phyloP scores from a whole-genome alignment of 169 alveolate genomes.

The Ichthyophthirius multifiliis region DNA sequence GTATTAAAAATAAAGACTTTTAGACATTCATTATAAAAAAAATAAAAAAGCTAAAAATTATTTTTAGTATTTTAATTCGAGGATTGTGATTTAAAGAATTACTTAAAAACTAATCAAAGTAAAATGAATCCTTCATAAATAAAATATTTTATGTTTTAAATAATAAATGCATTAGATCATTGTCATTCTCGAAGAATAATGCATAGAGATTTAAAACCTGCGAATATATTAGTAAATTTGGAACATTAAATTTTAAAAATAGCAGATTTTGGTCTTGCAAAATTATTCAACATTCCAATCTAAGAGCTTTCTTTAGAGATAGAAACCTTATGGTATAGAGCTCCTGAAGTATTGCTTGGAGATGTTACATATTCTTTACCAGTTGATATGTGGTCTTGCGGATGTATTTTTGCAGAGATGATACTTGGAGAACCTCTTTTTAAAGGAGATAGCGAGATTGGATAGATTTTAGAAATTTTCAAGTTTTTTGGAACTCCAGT shows the following conservation, averaged over 20 bases:
- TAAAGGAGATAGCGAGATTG: slow-evolving; percentile 88
- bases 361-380: slow-evolving; percentile 51
- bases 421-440: slow-evolving; percentile 86
- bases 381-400: slow-evolving; percentile 69
- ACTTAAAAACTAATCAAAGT: not conserved
- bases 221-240: not conserved
- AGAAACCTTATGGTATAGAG: slow-evolving; percentile 68
- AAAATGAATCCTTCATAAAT: not conserved
- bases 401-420: slow-evolving; percentile 89
- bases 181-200: not conserved
- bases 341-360: slow-evolving; percentile 70
- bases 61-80: slow-evolving; percentile 64
- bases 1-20: no score
- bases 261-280: slow-evolving; percentile 49
- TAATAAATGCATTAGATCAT: not conserved
- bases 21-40: no score
- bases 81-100: slow-evolving; percentile 64
- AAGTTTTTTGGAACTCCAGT: slow-evolving; percentile 93
- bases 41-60: no score
- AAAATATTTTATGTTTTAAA: not conserved
- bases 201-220: not conserved
- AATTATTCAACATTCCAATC: slow-evolving; percentile 32
- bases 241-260: slow-evolving; percentile 9
- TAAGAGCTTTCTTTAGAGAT: slow-evolving; percentile 39
- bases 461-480: slow-evolving; percentile 87